Base-by-base conservation (phyloP, 1,284 basidiomycete species). In the Tremellales sp. region DNA sequence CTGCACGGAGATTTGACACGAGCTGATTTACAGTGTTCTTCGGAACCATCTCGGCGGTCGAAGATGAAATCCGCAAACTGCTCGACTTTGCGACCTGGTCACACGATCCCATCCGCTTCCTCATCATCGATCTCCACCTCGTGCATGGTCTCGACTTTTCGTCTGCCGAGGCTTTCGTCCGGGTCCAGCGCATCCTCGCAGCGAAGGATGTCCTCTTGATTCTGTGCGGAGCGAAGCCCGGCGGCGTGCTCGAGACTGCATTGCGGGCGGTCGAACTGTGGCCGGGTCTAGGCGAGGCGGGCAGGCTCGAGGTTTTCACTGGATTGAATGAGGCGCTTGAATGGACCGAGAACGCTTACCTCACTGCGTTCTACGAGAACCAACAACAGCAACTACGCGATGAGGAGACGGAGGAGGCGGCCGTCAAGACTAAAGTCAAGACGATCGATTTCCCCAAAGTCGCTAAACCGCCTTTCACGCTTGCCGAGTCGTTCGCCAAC, bases 121-220 rank as follows among this genome's bases (percentile, higher is more conserved):
- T 96, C 36, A 73, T 93, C 11, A 79, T 94, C 47, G 91, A 97
- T 64, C 81, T 97, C 33, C 78, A 85, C 15, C 80, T 91, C 29
- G 91, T 94, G 1, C 84, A 82, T 19, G 92, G 92, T 0, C 84
- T 97, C 24, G 94, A 98, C 73, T 87, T 97, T 79, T 93, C 89
- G 0, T 84, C 92, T 0, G 90, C 93, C 2, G 94, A 98, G 67
- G 92, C 93, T 0, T 92, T 97, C 61, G 86, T 97, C 43, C 82
- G 94, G 21, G 81, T 97, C 22, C 91, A 96, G 62, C 80, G 93
- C 11, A 68, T 97, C 15, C 77, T 97, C 21, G 77, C 81, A 11
- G 81, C 82, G 11, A 88, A 87, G 62, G 80, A 80, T 12, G 86
- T 97, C 37, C 80, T 86, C 1, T 79, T 98, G 22, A 89, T 97